Evolutionary conservation across 1,139 yeast species (phyloP).

Genomic region (Debaryomycetaceae sp.): DNA sequence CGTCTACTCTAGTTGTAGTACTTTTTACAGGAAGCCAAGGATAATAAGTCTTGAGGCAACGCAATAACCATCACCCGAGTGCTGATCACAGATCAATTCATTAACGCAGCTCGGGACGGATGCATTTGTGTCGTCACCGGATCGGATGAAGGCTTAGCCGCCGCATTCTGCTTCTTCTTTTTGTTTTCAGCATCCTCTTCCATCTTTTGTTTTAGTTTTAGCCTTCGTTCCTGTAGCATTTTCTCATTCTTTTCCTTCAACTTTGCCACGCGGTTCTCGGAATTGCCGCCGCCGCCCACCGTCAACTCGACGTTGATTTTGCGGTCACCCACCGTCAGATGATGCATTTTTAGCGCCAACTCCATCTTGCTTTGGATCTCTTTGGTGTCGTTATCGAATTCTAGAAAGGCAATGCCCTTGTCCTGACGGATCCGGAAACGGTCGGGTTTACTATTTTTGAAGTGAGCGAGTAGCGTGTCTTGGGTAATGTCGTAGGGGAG

Average conservation of each 20-base stretch:
- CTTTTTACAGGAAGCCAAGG: too few relatives aligned
- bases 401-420: conserved; percentile 89
- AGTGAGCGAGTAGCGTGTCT: conserved; percentile 60
- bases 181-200: conserved; percentile 5
- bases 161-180: conserved; percentile 3
- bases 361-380: conserved; percentile 76
- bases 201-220: conserved; percentile 28
- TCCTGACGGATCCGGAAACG: conserved; percentile 67
- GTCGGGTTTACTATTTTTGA: conserved; percentile 64
- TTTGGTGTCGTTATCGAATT: conserved; percentile 47
- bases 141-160: conserved; percentile 12
- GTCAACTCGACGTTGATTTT: conserved; percentile 91
- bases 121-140: conserved; percentile 33
- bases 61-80: too few relatives aligned
- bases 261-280: conserved; percentile 57
- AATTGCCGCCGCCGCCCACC: conserved; percentile 97
- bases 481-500: conserved; percentile 64
- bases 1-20: too few relatives aligned
- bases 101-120: conserved; percentile 45
- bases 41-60: too few relatives aligned
- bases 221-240: conserved; percentile 52
- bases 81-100: too few relatives aligned
- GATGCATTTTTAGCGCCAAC: conserved; percentile 74
- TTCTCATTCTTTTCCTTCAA: conserved; percentile 71
- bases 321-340: conserved; percentile 52